A percentile compares a stretch with the other conserved stretches of the same genome.
Conservation (phyloP, 495 filamentous ascomycete genomes). For the Wilcoxina mikolae region DNA sequence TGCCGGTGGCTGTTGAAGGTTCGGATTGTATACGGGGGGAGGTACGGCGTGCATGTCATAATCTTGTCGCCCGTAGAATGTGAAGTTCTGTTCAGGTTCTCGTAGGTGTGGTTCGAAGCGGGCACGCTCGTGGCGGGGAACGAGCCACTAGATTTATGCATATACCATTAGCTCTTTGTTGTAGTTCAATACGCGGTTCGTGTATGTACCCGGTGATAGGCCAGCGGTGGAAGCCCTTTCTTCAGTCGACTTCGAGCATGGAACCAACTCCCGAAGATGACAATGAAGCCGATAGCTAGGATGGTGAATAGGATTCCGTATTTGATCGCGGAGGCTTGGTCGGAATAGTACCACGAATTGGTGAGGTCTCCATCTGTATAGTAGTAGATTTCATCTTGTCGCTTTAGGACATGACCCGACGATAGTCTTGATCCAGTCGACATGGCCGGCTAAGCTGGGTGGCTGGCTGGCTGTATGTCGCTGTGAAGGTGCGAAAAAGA, state of each 20-base stretch:
- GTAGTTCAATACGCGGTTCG: not conserved
- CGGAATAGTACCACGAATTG: conserved; percentile 18
- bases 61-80: conserved; percentile 30
- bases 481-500: too few species aligned
- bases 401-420: too few species aligned
- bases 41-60: conserved; percentile 47
- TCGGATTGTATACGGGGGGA: conserved; percentile 32
- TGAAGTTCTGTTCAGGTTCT: conserved; percentile 29
- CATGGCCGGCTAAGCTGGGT: too few species aligned
- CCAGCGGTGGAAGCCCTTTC: conserved; percentile 44
- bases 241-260: conserved; percentile 52
- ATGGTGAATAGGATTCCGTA: conserved; percentile 51
- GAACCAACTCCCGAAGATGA: conserved; percentile 43
- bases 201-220: conserved; percentile 50
- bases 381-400: too few species aligned
- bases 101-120: conserved; percentile 38
- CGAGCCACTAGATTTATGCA: conserved; percentile 41
- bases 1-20: conserved; percentile 22
- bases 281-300: conserved; percentile 37
- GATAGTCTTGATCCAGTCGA: too few species aligned
- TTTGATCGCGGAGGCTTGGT: conserved; percentile 36
- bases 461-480: too few species aligned
- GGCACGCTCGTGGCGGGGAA: conserved; percentile 40
- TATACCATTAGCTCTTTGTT: not conserved
- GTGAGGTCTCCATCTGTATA: too few species aligned